Evolutionary conservation across 305 asterid species (phyloP).

Genomic region (Fraxinus sp.): DNA sequence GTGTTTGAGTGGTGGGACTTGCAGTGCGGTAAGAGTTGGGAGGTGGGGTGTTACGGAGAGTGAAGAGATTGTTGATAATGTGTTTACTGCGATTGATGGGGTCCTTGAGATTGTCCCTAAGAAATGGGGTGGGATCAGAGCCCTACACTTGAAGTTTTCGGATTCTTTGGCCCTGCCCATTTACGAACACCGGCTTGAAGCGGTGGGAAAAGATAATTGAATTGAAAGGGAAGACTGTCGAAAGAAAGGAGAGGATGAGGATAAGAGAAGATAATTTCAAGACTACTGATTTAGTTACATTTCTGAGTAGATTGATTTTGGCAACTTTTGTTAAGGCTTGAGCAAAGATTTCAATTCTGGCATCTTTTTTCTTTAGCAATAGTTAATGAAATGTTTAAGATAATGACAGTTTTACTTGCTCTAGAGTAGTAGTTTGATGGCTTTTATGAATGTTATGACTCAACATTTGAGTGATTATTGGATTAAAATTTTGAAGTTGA

Average conservation of each 20-base stretch:
- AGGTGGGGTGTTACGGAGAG: conserved; percentile 43
- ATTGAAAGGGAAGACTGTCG: neutral
- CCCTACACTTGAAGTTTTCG: conserved; percentile 77
- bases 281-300: neutral
- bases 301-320: neutral
- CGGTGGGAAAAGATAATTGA: neutral
- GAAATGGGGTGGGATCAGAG: conserved; percentile 67
- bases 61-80: conserved; percentile 65
- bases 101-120: conserved; percentile 52
- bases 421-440: conserved; percentile 10
- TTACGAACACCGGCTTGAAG: conserved; percentile 34
- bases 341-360: conserved; percentile 6
- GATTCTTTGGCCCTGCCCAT: conserved; percentile 82
- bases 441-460: conserved; percentile 4
- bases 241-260: conserved; percentile 3
- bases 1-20: conserved; percentile 76
- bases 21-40: conserved; percentile 66
- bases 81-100: conserved; percentile 52
- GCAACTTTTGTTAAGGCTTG: conserved; percentile 4
- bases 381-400: conserved; percentile 3
- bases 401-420: conserved; percentile 11
- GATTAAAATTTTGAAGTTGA: neutral
- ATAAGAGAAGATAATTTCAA: neutral
- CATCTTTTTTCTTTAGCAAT: neutral
- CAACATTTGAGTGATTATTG: neutral